Conservation (phyloP, 2,329 filamentous ascomycete species). For the Colletotrichum aenigma region DNA sequence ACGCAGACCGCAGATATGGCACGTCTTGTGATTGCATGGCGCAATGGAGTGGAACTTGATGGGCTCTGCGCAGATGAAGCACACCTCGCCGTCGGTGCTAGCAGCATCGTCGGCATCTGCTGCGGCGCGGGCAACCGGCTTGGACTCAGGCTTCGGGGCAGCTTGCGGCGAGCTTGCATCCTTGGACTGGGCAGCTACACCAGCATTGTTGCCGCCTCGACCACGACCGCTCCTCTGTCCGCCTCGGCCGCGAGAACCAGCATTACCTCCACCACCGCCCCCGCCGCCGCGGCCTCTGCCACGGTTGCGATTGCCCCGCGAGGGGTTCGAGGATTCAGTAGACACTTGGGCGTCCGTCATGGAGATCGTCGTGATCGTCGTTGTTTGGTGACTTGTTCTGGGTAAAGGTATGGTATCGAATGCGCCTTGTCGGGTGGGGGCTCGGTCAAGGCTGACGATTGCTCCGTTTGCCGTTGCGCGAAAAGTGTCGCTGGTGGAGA, state of each 20-base stretch:
- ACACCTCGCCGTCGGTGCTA: slow-evolving; percentile 76
- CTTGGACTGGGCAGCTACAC: neutral
- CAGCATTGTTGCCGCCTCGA: slow-evolving; percentile 23
- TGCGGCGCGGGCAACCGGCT: slow-evolving; percentile 25
- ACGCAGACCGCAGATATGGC: slow-evolving; percentile 91
- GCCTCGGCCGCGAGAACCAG: slow-evolving; percentile 9
- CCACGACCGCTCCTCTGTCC: slow-evolving; percentile 15
- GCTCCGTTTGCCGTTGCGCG: neutral
- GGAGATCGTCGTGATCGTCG: neutral
- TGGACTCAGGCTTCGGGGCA: slow-evolving; percentile 4
- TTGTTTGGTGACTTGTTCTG: too few species aligned
- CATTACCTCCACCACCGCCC: slow-evolving; percentile 35
- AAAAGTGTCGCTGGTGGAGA: neutral
- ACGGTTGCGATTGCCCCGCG: slow-evolving; percentile 17
- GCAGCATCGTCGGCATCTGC: slow-evolving; percentile 43
- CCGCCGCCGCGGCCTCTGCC: slow-evolving; percentile 30
- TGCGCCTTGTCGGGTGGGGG: neutral
- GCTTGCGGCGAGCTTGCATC: neutral
- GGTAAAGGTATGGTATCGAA: neutral
- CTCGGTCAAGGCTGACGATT: neutral
- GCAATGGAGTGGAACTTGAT: slow-evolving; percentile 87
- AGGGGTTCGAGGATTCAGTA: slow-evolving; percentile 3
- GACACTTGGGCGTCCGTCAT: slow-evolving; percentile 11
- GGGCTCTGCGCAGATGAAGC: slow-evolving; percentile 95
- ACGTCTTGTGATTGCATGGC: slow-evolving; percentile 95